A percentile compares a stretch with the other conserved stretches of the same genome.
Conservation (phyloP, 2,329 filamentous ascomycete genomes). For the Xylaria sp. region DNA sequence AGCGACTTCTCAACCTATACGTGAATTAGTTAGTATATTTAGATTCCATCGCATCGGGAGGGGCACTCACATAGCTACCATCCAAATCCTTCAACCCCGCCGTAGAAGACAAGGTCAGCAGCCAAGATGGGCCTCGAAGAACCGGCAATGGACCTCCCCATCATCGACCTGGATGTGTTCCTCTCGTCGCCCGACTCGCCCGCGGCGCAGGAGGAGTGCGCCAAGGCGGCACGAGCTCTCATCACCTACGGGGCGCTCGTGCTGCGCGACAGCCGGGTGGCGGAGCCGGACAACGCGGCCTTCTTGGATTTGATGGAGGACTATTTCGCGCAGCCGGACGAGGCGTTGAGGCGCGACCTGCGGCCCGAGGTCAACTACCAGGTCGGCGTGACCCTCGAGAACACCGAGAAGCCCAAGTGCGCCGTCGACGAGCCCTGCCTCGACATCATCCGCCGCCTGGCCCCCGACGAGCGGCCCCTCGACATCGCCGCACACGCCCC, state of each 20-base stretch:
- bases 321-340: conserved; percentile 68
- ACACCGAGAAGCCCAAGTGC: conserved; percentile 72
- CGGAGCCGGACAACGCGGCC: conserved; percentile 63
- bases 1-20: too few relatives aligned
- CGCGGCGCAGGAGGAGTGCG: conserved; percentile 62
- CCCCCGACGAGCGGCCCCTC: conserved; percentile 65
- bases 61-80: not conserved
- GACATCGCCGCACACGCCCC: conserved; percentile 66
- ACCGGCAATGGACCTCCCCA: conserved; percentile 64
- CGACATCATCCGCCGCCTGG: conserved; percentile 64
- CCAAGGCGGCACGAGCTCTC: conserved; percentile 64
- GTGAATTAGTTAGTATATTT: too few relatives aligned
- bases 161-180: conserved; percentile 69
- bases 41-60: not conserved
- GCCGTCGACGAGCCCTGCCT: conserved; percentile 70
- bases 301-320: conserved; percentile 72
- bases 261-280: conserved; percentile 68
- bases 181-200: conserved; percentile 57
- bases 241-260: conserved; percentile 69
- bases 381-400: conserved; percentile 70
- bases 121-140: conserved; percentile 37
- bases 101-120: not conserved
- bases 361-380: conserved; percentile 69
- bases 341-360: conserved; percentile 60
- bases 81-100: conserved; percentile 11